Conservation (phyloP, 2,329 filamentous ascomycete genomes). For the Amylocarpus encephaloides region DNA sequence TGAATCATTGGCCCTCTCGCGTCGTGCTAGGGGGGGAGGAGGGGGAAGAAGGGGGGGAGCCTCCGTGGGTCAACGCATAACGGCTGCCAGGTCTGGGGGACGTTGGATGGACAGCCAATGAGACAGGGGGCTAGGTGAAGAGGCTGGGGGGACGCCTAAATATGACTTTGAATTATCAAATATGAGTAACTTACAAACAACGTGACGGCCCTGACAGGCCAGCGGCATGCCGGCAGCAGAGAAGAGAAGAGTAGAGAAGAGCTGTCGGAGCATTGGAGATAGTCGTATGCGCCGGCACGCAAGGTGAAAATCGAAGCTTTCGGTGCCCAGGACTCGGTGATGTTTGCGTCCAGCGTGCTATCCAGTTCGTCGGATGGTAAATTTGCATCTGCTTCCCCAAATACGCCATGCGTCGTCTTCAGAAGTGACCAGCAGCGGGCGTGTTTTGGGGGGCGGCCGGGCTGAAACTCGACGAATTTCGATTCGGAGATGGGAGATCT, state of each 20-base stretch:
- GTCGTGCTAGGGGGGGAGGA: too few relatives aligned
- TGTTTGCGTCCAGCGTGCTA: background rate
- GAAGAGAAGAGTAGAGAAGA: slow-evolving; percentile 6
- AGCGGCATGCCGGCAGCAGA: background rate
- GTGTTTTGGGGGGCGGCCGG: background rate
- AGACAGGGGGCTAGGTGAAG: slow-evolving; percentile 2
- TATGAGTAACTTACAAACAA: slow-evolving; percentile 12
- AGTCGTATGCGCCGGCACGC: background rate
- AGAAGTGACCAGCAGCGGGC: background rate
- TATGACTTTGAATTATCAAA: background rate
- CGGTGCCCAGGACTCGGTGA: background rate
- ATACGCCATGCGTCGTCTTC: background rate
- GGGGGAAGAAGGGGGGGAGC: slow-evolving; percentile 17
- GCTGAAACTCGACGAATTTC: background rate
- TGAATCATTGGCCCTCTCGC: slow-evolving; percentile 25
- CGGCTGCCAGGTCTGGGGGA: slow-evolving; percentile 25
- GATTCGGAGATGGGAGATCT: background rate
- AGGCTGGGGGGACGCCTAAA: background rate
- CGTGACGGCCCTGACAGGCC: slow-evolving; percentile 15
- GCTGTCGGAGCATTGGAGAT: slow-evolving; percentile 10
- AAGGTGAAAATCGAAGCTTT: background rate
- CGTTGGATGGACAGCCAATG: slow-evolving; percentile 14
- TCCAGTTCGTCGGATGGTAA: slow-evolving; percentile 8
- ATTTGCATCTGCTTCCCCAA: background rate
- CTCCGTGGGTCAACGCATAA: slow-evolving; percentile 26